These are phyloP conservation scores for Lactarius quietus DNA, from an alignment of 768 basidiomycete species.

Conservation along the genomic window DNA sequence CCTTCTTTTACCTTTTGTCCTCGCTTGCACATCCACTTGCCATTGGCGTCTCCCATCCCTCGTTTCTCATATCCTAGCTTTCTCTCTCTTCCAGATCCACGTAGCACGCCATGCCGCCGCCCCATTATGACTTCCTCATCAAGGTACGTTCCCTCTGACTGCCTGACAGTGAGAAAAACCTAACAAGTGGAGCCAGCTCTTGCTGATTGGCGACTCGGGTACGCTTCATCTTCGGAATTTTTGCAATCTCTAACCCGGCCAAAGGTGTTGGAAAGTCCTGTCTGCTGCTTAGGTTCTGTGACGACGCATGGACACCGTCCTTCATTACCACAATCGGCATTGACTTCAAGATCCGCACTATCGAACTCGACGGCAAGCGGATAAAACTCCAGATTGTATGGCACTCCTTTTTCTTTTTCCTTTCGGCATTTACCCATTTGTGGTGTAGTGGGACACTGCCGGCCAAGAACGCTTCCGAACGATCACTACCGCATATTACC, in stretches of 20 bases:
- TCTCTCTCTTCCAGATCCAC: background rate
- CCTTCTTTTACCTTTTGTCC: too few species aligned
- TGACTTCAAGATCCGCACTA: conserved; percentile 99
- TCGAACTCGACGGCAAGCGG: conserved; percentile 95
- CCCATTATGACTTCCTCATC: conserved; percentile 97
- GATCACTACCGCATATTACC: conserved; percentile 98
- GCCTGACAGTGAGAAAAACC: conserved; percentile 13
- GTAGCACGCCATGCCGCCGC: conserved; percentile 61
- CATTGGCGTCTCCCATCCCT: background rate
- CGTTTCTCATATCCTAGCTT: background rate
- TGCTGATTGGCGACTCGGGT: conserved; percentile 97
- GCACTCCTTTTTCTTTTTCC: conserved; percentile 32
- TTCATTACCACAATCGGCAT: conserved; percentile 99
- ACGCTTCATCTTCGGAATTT: conserved; percentile 6
- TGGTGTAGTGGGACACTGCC: conserved; percentile 91
- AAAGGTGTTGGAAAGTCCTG: conserved; percentile 95
- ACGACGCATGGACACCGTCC: conserved; percentile 98
- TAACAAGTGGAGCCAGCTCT: conserved; percentile 50
- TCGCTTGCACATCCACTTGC: too few species aligned
- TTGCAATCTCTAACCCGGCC: background rate
- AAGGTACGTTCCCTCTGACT: conserved; percentile 50
- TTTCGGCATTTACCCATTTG: background rate
- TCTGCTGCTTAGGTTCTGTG: conserved; percentile 94
- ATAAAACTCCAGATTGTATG: conserved; percentile 98
- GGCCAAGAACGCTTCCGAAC: conserved; percentile 99